These are phyloP conservation scores for Evernia prunastri DNA, from an alignment of 495 filamentous ascomycete species.

Conservation along the genomic window DNA sequence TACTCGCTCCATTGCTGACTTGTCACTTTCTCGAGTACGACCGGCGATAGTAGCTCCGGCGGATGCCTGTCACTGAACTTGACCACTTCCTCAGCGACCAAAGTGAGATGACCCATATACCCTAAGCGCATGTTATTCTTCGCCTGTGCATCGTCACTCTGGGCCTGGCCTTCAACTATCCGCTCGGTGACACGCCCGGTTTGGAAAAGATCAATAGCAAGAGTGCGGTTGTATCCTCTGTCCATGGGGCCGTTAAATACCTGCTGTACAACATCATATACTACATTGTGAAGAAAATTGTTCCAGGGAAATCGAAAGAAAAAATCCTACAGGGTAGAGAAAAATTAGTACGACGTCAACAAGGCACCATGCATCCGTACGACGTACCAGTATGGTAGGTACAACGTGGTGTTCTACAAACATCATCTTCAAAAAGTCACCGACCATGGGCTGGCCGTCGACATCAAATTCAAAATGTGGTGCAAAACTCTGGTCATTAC, in stretches of 20 bases:
- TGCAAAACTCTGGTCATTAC: slow-evolving; percentile 33
- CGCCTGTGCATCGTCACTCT: slow-evolving; percentile 75
- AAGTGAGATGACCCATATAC: slow-evolving; percentile 96
- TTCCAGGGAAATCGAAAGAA: slow-evolving; percentile 99
- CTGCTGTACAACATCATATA: slow-evolving; percentile 98
- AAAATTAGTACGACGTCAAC: slow-evolving; percentile 11
- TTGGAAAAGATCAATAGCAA: slow-evolving; percentile 92
- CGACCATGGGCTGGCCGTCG: slow-evolving; percentile 82
- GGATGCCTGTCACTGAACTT: slow-evolving; percentile 96
- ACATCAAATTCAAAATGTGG: slow-evolving; percentile 54
- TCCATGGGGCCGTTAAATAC: slow-evolving; percentile 99
- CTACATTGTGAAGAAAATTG: slow-evolving; percentile 98
- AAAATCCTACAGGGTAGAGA: slow-evolving; percentile 57
- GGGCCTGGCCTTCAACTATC: slow-evolving; percentile 82
- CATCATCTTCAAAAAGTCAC: slow-evolving; percentile 92
- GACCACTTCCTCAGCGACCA: slow-evolving; percentile 97
- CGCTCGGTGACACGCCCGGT: slow-evolving; percentile 81
- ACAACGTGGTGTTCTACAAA: slow-evolving; percentile 93
- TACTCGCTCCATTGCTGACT: slow-evolving; percentile 88
- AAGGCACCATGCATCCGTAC: not conserved
- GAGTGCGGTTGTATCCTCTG: slow-evolving; percentile 80
- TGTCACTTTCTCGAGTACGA: slow-evolving; percentile 82
- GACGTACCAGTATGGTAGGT: slow-evolving; percentile 83
- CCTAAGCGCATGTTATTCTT: slow-evolving; percentile 84
- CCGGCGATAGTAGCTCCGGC: slow-evolving; percentile 74